Evolutionary conservation across 2,329 filamentous ascomycete genomes (phyloP).

Genomic region (Aspergillus sclerotialis): DNA sequence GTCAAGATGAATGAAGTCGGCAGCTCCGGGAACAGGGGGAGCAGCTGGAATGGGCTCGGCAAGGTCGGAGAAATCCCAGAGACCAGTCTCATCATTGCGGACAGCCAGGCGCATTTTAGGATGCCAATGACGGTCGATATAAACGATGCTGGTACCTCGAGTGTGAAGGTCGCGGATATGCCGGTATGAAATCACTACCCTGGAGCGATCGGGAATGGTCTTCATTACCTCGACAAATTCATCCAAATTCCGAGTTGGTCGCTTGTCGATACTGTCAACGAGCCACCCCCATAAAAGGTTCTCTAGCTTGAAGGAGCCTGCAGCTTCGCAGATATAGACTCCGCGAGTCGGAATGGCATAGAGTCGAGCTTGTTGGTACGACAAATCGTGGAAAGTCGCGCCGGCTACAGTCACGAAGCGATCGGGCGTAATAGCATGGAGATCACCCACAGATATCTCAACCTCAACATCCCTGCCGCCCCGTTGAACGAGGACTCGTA

Average conservation of each 20-base stretch:
- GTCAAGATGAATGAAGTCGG: conserved; percentile 86
- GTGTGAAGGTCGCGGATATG: conserved; percentile 93
- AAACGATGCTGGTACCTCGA: conserved; percentile 83
- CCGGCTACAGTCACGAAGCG: conserved; percentile 92
- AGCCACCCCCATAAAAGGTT: conserved; percentile 89
- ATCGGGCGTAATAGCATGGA: conserved; percentile 92
- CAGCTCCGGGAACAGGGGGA: conserved; percentile 65
- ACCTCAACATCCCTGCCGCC: conserved; percentile 83
- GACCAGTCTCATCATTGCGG: conserved; percentile 78
- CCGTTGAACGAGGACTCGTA: conserved; percentile 77
- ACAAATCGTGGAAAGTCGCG: conserved; percentile 90
- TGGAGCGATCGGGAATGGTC: conserved; percentile 68
- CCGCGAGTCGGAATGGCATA: conserved; percentile 90
- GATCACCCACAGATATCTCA: conserved; percentile 75
- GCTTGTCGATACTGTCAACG: conserved; percentile 85
- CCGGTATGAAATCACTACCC: conserved; percentile 92
- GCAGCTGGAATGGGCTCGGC: conserved; percentile 71
- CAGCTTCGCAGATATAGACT: conserved; percentile 90
- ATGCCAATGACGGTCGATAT: conserved; percentile 92
- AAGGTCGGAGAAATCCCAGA: conserved; percentile 92
- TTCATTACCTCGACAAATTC: conserved; percentile 89
- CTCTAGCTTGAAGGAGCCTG: conserved; percentile 91
- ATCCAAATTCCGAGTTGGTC: conserved; percentile 78
- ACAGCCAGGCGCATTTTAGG: conserved; percentile 89
- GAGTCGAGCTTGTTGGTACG: conserved; percentile 93